Evolutionary conservation across 108 stramenopile genomes (phyloP), one percentile per base, ranked within the genome.

Genomic region (Skeletonema menzelii): DNA sequence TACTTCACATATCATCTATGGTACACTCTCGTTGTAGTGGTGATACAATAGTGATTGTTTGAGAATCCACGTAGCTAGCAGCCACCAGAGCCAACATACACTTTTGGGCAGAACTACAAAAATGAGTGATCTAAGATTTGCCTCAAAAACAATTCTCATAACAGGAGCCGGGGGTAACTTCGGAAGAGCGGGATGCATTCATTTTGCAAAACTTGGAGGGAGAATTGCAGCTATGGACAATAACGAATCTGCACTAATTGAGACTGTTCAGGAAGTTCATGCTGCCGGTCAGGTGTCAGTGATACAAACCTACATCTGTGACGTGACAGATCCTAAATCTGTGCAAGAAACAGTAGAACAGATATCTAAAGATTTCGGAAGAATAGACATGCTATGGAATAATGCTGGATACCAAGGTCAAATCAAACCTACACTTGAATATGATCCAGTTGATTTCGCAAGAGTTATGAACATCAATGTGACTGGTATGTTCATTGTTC

Each of bases 321-420:
- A 97, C 73, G 90, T 97, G 20, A 92, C 94, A 8, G 59, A 86
- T 70, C 63, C 69, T 15, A 35, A 58, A 0, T 67, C 78, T 56
- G 92, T 95, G 8, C 61, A 88, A 38, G 58, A 59, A 1, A 82
- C 89, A 8, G 74, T 85, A 2, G 56, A 77, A 24, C 42, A 66
- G 24, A 67, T 79, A 27, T 47, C 40, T 2, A 32, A 44, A 13
- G 70, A 79, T 67, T 79, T 72, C 46, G 84, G 85, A 17, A 24
- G 67, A 13, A 89, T 94, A 27, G 83, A 97, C 56, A 75, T 91
- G 71, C 68, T 94, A 15, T 97, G 96, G 96, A 97, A 95, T 71
- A 97, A 97, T 72, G 96, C 96, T n/a, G 96, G 96, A 1, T 97
- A 97, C 77, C 96, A 97, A 82, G 96, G 96, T 14, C 80, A 90